A percentile compares a stretch with the other conserved stretches of the same genome.
Evolutionary conservation across 116 monocot species (phyloP).

Genomic region (Zostera marina): DNA sequence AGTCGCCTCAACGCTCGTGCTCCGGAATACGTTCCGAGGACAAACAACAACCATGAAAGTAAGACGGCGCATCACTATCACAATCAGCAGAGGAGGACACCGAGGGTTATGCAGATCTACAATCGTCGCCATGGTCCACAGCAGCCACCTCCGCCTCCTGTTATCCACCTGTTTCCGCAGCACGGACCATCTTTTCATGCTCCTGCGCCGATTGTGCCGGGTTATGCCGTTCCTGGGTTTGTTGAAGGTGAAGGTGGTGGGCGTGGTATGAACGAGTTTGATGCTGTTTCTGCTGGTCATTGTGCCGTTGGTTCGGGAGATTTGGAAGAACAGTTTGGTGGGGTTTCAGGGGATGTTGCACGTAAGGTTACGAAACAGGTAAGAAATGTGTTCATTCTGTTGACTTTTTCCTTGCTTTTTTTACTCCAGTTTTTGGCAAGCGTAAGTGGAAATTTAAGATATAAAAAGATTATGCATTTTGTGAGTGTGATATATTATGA

Average conservation of each 20-base stretch:
- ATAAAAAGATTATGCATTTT: not conserved
- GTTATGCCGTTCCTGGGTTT: constrained; percentile 4
- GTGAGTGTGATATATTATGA: not conserved
- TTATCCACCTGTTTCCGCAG: constrained; percentile 18
- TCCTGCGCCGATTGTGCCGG: not conserved
- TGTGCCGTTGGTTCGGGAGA: not conserved
- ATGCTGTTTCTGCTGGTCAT: not conserved
- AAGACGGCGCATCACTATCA: not conserved
- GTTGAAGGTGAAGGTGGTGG: constrained; percentile 21
- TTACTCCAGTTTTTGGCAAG: not conserved
- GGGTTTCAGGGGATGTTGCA: constrained; percentile 24
- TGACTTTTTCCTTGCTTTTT: not conserved
- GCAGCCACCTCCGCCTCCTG: constrained; percentile 16
- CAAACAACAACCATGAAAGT: not conserved
- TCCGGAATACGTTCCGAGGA: constrained; percentile 56
- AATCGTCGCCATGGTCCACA: constrained; percentile 9
- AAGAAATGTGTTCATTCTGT: not conserved
- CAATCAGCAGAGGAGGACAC: constrained; percentile 4
- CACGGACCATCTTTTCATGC: constrained; percentile 9
- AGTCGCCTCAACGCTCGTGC: constrained; percentile 55
- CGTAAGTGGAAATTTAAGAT: not conserved
- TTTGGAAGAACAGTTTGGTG: constrained; percentile 13
- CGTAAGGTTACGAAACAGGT: constrained; percentile 43
- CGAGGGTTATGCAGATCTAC: constrained; percentile 28
- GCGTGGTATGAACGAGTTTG: constrained; percentile 5